Evolutionary conservation across 2,329 filamentous ascomycete genomes (phyloP).

Genomic region (Pyrenophora seminiperda): DNA sequence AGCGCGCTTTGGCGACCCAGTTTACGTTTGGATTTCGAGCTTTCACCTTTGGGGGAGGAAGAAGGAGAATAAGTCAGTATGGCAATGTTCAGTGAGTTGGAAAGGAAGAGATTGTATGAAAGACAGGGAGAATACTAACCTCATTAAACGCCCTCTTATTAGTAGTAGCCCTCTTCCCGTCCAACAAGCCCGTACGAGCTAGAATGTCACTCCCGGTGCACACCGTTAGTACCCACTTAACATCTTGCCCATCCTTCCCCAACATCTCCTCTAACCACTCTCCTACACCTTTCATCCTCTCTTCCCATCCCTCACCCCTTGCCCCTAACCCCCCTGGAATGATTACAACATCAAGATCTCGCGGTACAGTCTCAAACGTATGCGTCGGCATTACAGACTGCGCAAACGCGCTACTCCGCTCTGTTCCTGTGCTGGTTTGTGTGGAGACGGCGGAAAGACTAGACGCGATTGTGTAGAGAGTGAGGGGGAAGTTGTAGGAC

Average conservation of each 20-base stretch:
- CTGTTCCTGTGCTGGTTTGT: constrained; percentile 12
- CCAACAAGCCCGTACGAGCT: constrained; percentile 64
- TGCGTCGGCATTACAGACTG: constrained; percentile 56
- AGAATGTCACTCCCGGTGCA: constrained; percentile 68
- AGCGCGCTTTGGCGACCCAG: constrained; percentile 67
- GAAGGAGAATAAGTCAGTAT: background rate
- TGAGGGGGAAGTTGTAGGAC: constrained; percentile 31
- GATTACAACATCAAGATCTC: constrained; percentile 65
- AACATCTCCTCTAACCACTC: constrained; percentile 56
- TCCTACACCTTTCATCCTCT: constrained; percentile 46
- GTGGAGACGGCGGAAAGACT: constrained; percentile 46
- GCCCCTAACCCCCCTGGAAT: constrained; percentile 66
- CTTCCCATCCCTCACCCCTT: constrained; percentile 33
- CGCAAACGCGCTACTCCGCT: constrained; percentile 34
- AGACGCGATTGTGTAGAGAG: constrained; percentile 42
- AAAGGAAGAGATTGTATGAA: background rate
- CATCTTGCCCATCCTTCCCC: constrained; percentile 49
- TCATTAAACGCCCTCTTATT: constrained; percentile 65
- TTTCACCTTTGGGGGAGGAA: constrained; percentile 43
- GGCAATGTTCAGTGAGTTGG: too few species aligned
- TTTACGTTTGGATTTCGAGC: constrained; percentile 57
- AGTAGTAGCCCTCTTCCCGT: constrained; percentile 66
- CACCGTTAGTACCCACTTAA: constrained; percentile 64
- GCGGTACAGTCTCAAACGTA: constrained; percentile 59
- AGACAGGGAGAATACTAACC: constrained; percentile 3